Conservation (phyloP, 169 alveolate species). For the Cryptosporidium felis region DNA sequence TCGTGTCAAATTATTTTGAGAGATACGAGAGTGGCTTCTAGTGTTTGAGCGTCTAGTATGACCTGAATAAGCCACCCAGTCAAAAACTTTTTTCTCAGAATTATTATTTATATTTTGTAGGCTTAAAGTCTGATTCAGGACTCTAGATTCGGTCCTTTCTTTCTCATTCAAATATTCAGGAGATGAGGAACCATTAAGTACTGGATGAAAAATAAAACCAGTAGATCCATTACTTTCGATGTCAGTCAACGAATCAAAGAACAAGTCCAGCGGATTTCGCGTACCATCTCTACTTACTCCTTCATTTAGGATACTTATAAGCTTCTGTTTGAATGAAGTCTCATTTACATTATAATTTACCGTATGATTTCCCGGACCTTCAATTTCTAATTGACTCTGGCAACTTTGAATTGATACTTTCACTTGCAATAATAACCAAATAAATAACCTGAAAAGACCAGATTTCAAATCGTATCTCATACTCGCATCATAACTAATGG, state of each 20-base stretch:
- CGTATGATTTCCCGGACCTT: background rate
- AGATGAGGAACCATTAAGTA: no score
- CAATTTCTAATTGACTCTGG: background rate
- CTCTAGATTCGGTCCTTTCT: no score
- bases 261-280: background rate
- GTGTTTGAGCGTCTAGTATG: no score
- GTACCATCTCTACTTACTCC: background rate
- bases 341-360: background rate
- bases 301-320: background rate
- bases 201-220: no score
- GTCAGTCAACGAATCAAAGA: background rate
- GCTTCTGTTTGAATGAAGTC: background rate
- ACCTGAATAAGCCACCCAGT: no score
- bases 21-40: no score
- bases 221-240: background rate
- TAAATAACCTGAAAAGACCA: background rate
- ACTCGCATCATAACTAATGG: constrained; percentile 52
- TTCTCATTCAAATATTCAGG: no score
- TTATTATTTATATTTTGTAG: no score
- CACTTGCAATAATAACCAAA: background rate
- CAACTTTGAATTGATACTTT: background rate
- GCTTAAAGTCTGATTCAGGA: no score
- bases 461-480: constrained; percentile 27
- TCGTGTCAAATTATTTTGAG: background rate
- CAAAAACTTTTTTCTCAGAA: no score